Evolutionary conservation across 2,329 filamentous ascomycete genomes (phyloP).

Genomic region (Monosporascus sp.): DNA sequence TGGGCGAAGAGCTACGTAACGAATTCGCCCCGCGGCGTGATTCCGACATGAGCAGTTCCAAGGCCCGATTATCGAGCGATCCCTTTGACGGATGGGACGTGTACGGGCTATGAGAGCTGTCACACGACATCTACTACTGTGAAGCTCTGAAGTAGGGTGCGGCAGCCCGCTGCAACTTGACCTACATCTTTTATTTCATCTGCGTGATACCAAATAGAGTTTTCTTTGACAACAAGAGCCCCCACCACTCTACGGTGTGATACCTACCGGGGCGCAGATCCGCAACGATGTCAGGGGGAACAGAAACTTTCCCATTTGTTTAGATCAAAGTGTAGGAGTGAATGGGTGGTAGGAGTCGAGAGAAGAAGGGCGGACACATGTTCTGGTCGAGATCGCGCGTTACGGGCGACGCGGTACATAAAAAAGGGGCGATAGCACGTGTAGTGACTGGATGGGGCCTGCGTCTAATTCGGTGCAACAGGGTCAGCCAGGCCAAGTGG

Average conservation of each 20-base stretch:
- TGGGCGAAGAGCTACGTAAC: constrained; percentile 60
- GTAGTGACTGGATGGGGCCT: no score
- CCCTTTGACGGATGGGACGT: constrained; percentile 28
- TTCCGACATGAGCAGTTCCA: constrained; percentile 21
- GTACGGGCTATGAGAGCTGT: constrained; percentile 31
- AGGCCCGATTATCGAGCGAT: constrained; percentile 11
- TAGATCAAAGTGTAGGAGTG: not conserved
- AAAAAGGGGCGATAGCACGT: no score
- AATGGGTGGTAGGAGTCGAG: no score
- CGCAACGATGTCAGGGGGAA: not conserved
- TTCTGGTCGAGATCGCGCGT: no score
- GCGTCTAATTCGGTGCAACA: no score
- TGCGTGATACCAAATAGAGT: constrained; percentile 11
- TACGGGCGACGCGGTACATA: no score
- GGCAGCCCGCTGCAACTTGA: no score
- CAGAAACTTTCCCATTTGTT: not conserved
- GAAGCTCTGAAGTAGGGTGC: no score
- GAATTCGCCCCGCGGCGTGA: constrained; percentile 47
- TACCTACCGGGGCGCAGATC: not conserved
- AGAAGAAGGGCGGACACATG: no score
- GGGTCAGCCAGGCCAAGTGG: no score
- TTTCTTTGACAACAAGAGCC: not conserved
- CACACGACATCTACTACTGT: constrained; percentile 6
- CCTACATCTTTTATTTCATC: constrained; percentile 7
- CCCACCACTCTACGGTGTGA: not conserved